Base-by-base conservation (phyloP, 225 moss, liverwort and hornwort genomes). In the Polytrichum commune region DNA sequence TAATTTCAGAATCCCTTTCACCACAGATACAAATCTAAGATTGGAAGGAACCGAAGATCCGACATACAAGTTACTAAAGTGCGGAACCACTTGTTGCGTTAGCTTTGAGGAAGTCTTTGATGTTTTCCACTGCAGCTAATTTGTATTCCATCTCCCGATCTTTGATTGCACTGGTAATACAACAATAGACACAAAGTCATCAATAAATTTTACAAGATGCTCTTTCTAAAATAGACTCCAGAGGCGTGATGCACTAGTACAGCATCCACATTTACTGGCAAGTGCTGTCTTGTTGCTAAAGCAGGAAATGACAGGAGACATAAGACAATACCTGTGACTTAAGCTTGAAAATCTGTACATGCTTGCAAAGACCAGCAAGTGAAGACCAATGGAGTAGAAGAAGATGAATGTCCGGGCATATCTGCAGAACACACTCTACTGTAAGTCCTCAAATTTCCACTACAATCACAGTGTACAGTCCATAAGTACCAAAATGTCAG, bases 381-480 rank as follows among this genome's bases (percentile, higher is more conserved):
- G 92, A 68, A 93, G 91, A 56, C 84, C 92, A 71, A 90, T 91
- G 54, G 91, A 90, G 75, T 93, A 96, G 85, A 96, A 96, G 73
- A 96, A 93, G 67, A 96, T 89, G 75, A 93, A 96, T 5, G 92
- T 96, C 63, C 96, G 82, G 53, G 96, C 96, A 83, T 90, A 96
- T 64, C 93, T 96, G 93, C 64, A 7, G 71, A 32, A 19, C 33
- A 7, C 68, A 62, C 33, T n/a, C 24, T 22, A 27, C 55, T 54
- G 61, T 20, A 5, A 54, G 32, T 64, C 54, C 72, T 62, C 46
- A 46, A 46, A 46, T 16, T 46, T 16, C 46, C 46, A 46, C 46
- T 16, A 46, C 10, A 13, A 46, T 46, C 46, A 46, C 3, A 46
- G 46, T 38, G 13, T 2, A 46, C 16, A 46, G 16, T 46, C 46